Base-by-base conservation (phyloP, 495 filamentous ascomycete genomes). In the Penicillium ucsense region DNA sequence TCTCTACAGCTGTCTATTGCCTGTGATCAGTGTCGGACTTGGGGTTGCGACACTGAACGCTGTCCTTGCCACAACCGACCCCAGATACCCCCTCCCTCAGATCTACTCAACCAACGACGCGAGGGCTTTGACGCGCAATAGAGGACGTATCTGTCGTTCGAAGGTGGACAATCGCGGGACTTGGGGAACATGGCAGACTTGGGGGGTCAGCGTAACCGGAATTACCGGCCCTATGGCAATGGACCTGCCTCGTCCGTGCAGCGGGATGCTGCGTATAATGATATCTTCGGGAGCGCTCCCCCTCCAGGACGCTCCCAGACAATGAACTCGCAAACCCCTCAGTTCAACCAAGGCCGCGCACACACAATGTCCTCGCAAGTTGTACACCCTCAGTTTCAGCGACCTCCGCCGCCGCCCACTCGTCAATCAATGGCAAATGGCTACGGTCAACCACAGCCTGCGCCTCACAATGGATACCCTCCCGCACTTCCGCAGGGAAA, bases 201-300 rank as follows among this genome's bases (percentile, higher is more conserved):
- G 68, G 69, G 79, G 53, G 59, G 75, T 45, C 86, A 87, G 64
- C 84, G 86, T 64, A 78, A 82, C 72, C 74, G 85, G 68, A 75
- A 80, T 55, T 80, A 83, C 69, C 73, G 75, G 59, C 77, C 78
- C 50, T 85, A 87, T 65, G 84, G 81, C 51, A 43, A 43, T 31
- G 77, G 37, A 6, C 46, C 82, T 61, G 67, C 85, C 33, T 80
- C 84, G 42, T 78, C 79, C 61, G 75, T 78, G 57, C 87, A 94
- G 67, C 82, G 92, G 68, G 91, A 98, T 77, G 89, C 87, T 57
- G 92, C 90, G 33, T 98, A 94, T 67, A 87, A 86, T 46, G 88
- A 89, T 68, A 99, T 99, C 56, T 99, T 99, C 59, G 92, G 92
- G 52, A 81, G 82, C 59, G 79, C 86, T 42, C 88, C 86, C 41